A percentile compares a stretch with the other conserved stretches of the same genome.
phyloP scores from a whole-genome alignment of 768 basidiomycete genomes.

The Serendipita sp. region DNA sequence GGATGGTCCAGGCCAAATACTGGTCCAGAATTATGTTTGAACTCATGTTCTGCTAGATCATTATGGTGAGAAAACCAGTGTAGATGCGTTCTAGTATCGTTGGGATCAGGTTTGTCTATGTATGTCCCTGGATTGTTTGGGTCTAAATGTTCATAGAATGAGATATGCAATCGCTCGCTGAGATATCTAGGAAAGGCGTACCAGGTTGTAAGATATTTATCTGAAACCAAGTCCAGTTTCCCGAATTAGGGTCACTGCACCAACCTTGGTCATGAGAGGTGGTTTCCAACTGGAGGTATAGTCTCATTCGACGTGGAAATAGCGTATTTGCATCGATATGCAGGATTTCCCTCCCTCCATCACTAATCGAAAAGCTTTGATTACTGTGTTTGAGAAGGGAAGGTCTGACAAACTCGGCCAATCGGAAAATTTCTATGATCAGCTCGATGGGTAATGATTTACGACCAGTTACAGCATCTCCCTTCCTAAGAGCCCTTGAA shows the following conservation, averaged over 20 bases:
- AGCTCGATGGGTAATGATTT: not conserved
- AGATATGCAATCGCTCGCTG: not conserved
- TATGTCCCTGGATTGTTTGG: not conserved
- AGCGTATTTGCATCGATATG: not conserved
- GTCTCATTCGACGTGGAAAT: not conserved
- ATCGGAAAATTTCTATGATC: not conserved
- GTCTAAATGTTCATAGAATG: not conserved
- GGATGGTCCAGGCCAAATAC: not conserved
- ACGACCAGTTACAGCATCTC: not conserved
- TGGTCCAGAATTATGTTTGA: not conserved
- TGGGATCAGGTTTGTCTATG: not conserved
- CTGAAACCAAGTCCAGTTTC: not conserved
- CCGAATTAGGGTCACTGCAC: not conserved
- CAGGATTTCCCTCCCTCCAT: not conserved
- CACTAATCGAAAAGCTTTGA: not conserved
- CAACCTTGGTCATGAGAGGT: not conserved
- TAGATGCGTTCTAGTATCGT: not conserved
- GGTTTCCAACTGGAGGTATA: not conserved
- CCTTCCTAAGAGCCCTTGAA: not conserved
- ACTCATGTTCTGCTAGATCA: not conserved
- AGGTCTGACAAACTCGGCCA: not conserved
- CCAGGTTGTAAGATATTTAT: not conserved
- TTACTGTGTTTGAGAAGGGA: not conserved
- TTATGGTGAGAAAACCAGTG: not conserved
- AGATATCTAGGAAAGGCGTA: not conserved